Percentiles rank a stretch among this genome's conserved stretches.
Evolutionary conservation across 805 yeast genomes (phyloP).

Genomic region (Candida suzukii): DNA sequence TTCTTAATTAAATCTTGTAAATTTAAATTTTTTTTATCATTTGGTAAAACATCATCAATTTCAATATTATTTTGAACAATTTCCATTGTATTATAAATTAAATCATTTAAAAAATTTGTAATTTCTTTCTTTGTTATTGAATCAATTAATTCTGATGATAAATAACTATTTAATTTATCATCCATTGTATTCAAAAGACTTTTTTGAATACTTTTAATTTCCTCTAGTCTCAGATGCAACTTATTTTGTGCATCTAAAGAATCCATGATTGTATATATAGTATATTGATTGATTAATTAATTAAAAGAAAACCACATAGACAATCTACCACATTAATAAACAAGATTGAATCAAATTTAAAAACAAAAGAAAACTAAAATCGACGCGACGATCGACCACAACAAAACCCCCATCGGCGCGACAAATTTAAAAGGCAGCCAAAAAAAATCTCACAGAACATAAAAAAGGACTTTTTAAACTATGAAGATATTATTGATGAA

Average conservation of each 20-base stretch:
- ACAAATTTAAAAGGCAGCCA: too few relatives aligned
- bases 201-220: conserved; percentile 40
- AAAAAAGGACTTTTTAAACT: too few relatives aligned
- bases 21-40: neutral
- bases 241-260: conserved; percentile 26
- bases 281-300: too few relatives aligned
- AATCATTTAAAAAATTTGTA: conserved; percentile 34
- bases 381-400: too few relatives aligned
- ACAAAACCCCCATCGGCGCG: too few relatives aligned
- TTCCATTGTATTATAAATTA: conserved; percentile 48
- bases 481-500: too few relatives aligned
- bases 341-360: too few relatives aligned
- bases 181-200: conserved; percentile 35
- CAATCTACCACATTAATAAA: too few relatives aligned
- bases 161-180: conserved; percentile 26
- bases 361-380: too few relatives aligned
- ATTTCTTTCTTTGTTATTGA: conserved; percentile 29
- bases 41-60: conserved; percentile 42
- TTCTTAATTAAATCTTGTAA: neutral
- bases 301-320: neutral
- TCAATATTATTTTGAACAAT: conserved; percentile 46
- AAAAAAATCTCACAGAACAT: too few relatives aligned
- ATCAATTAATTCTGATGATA: neutral
- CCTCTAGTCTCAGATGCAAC: conserved; percentile 44
- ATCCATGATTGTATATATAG: conserved; percentile 7